Percentiles rank a stretch among this genome's conserved stretches.
phyloP scores from a whole-genome alignment of 345 rosid species.

The Citrus sp. region DNA sequence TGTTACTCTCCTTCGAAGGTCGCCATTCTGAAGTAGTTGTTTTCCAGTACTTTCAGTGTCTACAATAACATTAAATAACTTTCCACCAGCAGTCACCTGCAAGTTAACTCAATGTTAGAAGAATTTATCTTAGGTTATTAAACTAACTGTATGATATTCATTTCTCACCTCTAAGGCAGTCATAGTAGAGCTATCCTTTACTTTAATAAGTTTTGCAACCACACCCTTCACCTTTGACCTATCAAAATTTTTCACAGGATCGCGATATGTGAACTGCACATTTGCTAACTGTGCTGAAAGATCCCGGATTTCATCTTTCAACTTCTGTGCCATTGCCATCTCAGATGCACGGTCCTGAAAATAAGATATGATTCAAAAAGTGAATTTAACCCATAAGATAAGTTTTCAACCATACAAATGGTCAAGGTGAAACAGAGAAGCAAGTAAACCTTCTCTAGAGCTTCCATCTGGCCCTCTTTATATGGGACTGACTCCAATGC shows the following conservation, averaged over 20 bases:
- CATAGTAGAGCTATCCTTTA: constrained; percentile 77
- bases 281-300: constrained; percentile 73
- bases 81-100: constrained; percentile 94
- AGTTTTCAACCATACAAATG: constrained; percentile 5
- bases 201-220: constrained; percentile 86
- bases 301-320: constrained; percentile 72
- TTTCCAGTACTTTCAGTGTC: constrained; percentile 93
- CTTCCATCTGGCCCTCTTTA: constrained; percentile 82
- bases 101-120: constrained; percentile 16
- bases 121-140: constrained; percentile 11
- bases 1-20: constrained; percentile 87
- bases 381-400: constrained; percentile 14
- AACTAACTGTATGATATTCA: constrained; percentile 11
- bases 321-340: constrained; percentile 64
- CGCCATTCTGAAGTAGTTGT: constrained; percentile 90
- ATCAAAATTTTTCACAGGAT: constrained; percentile 84
- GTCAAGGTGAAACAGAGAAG: neutral
- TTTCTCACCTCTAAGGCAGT: constrained; percentile 84
- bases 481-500: constrained; percentile 66
- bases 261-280: constrained; percentile 81
- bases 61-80: constrained; percentile 83
- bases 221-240: constrained; percentile 95
- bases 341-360: constrained; percentile 70
- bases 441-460: constrained; percentile 69
- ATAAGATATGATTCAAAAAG: constrained; percentile 6